A percentile compares a stretch with the other conserved stretches of the same genome.
These are phyloP conservation scores for Edhazardia aedis DNA, from an alignment of 371 early-diverging fungal species.

Conservation along the genomic window DNA sequence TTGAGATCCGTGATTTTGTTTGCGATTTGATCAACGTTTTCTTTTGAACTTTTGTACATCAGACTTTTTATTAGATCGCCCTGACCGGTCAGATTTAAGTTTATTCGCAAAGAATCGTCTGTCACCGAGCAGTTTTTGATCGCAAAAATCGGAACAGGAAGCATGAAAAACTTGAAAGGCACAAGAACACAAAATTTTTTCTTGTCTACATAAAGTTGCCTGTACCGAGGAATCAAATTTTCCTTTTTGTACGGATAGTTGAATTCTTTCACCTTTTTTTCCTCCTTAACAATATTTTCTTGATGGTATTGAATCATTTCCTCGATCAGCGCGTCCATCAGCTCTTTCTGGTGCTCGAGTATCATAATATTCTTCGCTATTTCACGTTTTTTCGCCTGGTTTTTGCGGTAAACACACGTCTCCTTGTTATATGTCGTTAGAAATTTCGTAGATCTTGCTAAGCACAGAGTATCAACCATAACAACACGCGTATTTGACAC, in stretches of 20 bases:
- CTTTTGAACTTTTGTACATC: conserved; percentile 25
- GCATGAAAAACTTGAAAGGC: conserved; percentile 32
- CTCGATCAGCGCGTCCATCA: conserved; percentile 44
- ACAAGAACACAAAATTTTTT: conserved; percentile 29
- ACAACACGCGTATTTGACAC: too few species aligned
- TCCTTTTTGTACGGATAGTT: conserved; percentile 37
- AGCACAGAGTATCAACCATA: too few species aligned
- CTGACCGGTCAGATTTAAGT: too few species aligned
- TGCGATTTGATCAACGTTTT: conserved; percentile 4
- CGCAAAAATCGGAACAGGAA: conserved; percentile 43
- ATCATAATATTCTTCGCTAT: conserved; percentile 35
- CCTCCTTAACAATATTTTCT: conserved; percentile 6
- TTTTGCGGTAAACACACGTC: conserved; percentile 11
- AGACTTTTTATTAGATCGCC: too few species aligned
- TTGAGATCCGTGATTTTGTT: conserved; percentile 26
- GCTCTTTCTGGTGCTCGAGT: conserved; percentile 47
- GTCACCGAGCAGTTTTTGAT: conserved; percentile 40
- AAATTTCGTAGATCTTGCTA: too few species aligned
- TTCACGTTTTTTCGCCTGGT: conserved; percentile 37
- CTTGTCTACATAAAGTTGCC: conserved; percentile 30
- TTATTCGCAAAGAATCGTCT: too few species aligned
- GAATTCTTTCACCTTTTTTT: conserved; percentile 11
- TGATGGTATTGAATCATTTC: conserved; percentile 31
- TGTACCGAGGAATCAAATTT: conserved; percentile 28
- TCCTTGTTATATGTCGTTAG: too few species aligned